Evolutionary conservation across 1,139 yeast species (phyloP).

Genomic region (Scheffersomyces stambukii): DNA sequence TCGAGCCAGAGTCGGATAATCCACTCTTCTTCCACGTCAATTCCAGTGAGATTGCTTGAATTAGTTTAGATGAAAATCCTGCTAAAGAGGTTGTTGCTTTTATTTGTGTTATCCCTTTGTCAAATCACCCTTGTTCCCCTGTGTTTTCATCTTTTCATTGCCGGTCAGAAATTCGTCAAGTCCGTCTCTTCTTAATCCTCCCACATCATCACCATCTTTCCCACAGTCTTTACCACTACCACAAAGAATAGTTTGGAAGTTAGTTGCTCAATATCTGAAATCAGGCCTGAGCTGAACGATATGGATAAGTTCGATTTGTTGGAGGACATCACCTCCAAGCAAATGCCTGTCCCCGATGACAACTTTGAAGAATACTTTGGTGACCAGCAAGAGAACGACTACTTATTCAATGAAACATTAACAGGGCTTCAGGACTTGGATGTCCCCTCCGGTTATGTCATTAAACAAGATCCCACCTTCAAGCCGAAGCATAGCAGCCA

Average conservation of each 20-base stretch:
- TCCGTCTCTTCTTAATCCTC: not conserved
- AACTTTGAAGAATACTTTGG: constrained; percentile 35
- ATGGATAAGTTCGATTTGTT: constrained; percentile 36
- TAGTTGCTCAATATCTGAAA: no score
- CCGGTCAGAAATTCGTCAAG: no score
- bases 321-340: constrained; percentile 21
- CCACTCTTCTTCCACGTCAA: no score
- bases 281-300: no score
- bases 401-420: constrained; percentile 41
- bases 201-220: not conserved
- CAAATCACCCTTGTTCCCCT: not conserved
- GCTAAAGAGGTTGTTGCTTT: not conserved
- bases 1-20: no score
- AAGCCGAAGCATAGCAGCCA: constrained; percentile 30
- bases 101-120: not conserved
- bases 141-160: not conserved
- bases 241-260: no score
- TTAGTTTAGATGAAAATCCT: no score
- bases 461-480: constrained; percentile 8
- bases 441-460: constrained; percentile 41
- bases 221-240: not conserved
- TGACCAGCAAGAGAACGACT: constrained; percentile 37
- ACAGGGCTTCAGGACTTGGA: constrained; percentile 49
- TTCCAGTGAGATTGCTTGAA: no score
- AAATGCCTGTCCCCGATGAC: constrained; percentile 39